Percentiles rank a stretch among this genome's conserved stretches.
Conservation (phyloP, 192 early-diverging fungal genomes). For the Podila clonocystis region DNA sequence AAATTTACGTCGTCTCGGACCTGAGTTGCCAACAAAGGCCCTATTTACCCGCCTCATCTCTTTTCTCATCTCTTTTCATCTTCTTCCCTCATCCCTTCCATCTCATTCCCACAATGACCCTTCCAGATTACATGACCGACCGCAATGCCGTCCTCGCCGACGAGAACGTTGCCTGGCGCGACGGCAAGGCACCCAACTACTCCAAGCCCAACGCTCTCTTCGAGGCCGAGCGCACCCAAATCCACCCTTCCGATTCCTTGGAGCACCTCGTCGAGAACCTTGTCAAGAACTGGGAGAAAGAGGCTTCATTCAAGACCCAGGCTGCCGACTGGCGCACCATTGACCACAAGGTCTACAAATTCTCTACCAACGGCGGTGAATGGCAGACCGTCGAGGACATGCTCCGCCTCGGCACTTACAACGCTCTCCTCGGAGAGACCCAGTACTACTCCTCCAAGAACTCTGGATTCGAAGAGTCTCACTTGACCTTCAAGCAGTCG, state of each 20-base stretch:
- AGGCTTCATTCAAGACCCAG: conserved; percentile 52
- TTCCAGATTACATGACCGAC: conserved; percentile 60
- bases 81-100: too few relatives aligned
- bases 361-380: conserved; percentile 51
- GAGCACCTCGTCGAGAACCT: conserved; percentile 52
- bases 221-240: conserved; percentile 48
- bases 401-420: conserved; percentile 58
- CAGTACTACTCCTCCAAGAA: conserved; percentile 56
- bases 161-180: conserved; percentile 53
- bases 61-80: too few relatives aligned
- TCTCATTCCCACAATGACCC: conserved; percentile 11
- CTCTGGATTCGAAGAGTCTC: conserved; percentile 54
- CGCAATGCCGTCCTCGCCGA: conserved; percentile 57
- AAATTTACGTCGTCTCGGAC: too few relatives aligned
- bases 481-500: conserved; percentile 53
- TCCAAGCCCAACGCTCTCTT: conserved; percentile 53
- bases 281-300: conserved; percentile 64
- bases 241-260: conserved; percentile 52
- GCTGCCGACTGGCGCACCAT: conserved; percentile 58
- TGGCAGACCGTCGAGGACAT: conserved; percentile 58
- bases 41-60: too few relatives aligned
- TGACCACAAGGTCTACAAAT: conserved; percentile 50
- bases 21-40: too few relatives aligned
- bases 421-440: conserved; percentile 57
- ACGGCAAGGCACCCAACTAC: conserved; percentile 54